Conservation (phyloP, 805 yeast genomes). For the Monosporozyma servazzii region DNA sequence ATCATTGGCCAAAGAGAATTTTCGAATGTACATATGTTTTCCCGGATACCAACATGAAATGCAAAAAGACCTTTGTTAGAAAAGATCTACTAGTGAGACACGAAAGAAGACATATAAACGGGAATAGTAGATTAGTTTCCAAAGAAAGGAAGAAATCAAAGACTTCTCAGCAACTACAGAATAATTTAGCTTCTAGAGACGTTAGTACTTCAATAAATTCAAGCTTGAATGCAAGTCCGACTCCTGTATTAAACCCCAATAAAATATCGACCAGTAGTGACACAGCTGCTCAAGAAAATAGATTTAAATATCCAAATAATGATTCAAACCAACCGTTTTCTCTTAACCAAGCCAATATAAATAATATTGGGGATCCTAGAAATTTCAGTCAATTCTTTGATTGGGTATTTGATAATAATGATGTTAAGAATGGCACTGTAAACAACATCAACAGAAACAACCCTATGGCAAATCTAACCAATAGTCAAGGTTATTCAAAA, state of each 20-base stretch:
- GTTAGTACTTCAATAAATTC: neutral
- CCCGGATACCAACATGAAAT: slow-evolving; percentile 28
- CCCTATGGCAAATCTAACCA: neutral
- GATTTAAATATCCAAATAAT: neutral
- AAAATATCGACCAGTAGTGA: neutral
- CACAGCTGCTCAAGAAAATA: too few species aligned
- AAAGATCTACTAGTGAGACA: slow-evolving; percentile 45
- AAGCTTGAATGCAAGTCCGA: neutral
- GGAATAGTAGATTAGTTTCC: slow-evolving; percentile 3
- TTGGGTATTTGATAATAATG: slow-evolving; percentile 12
- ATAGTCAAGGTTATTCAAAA: neutral
- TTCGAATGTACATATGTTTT: slow-evolving; percentile 36
- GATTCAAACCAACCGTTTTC: neutral
- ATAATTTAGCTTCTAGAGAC: neutral
- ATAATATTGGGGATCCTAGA: neutral
- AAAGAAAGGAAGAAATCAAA: neutral
- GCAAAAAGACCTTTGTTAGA: slow-evolving; percentile 55
- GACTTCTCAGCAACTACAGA: neutral
- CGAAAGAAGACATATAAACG: slow-evolving; percentile 32
- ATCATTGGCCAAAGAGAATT: slow-evolving; percentile 46
- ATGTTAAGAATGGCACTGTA: neutral
- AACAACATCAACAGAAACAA: neutral
- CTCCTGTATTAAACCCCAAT: neutral
- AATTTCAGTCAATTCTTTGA: slow-evolving; percentile 13
- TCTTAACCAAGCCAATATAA: neutral